These are phyloP conservation scores for Rhizopogon rudus DNA, from an alignment of 768 basidiomycete species.

Conservation along the genomic window DNA sequence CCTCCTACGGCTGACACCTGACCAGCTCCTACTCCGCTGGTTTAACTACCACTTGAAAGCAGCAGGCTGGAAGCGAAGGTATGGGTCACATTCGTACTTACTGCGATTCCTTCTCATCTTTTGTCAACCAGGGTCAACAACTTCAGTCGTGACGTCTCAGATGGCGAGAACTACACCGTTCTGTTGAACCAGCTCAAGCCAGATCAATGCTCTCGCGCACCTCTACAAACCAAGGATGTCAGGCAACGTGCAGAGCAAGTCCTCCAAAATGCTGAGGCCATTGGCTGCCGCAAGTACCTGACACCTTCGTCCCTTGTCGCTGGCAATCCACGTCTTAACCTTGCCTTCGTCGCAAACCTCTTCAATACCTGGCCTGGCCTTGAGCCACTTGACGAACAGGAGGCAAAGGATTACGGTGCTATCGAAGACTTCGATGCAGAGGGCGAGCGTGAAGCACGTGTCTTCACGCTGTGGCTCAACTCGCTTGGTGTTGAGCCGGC, in stretches of 20 bases:
- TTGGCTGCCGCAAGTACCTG: slow-evolving; percentile 94
- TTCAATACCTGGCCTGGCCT: slow-evolving; percentile 98
- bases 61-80: slow-evolving; percentile 89
- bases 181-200: slow-evolving; percentile 96
- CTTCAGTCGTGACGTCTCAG: slow-evolving; percentile 95
- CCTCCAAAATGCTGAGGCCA: slow-evolving; percentile 87
- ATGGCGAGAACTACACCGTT: slow-evolving; percentile 97
- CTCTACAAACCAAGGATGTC: slow-evolving; percentile 81
- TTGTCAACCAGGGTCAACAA: slow-evolving; percentile 75
- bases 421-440: slow-evolving; percentile 99
- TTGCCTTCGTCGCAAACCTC: slow-evolving; percentile 96
- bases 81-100: background rate
- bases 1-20: slow-evolving; percentile 87
- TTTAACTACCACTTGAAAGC: slow-evolving; percentile 98
- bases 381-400: slow-evolving; percentile 89
- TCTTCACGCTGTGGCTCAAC: slow-evolving; percentile 98
- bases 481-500: slow-evolving; percentile 94
- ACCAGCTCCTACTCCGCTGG: slow-evolving; percentile 97
- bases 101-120: slow-evolving; percentile 1
- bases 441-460: slow-evolving; percentile 96
- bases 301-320: slow-evolving; percentile 87
- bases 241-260: slow-evolving; percentile 89
- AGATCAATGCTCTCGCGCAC: slow-evolving; percentile 84
- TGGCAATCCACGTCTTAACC: slow-evolving; percentile 95
- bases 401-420: slow-evolving; percentile 83